Percentiles rank a stretch among this genome's conserved stretches.
phyloP scores from a whole-genome alignment of 495 filamentous ascomycete genomes.

The Xylaria intraflava region DNA sequence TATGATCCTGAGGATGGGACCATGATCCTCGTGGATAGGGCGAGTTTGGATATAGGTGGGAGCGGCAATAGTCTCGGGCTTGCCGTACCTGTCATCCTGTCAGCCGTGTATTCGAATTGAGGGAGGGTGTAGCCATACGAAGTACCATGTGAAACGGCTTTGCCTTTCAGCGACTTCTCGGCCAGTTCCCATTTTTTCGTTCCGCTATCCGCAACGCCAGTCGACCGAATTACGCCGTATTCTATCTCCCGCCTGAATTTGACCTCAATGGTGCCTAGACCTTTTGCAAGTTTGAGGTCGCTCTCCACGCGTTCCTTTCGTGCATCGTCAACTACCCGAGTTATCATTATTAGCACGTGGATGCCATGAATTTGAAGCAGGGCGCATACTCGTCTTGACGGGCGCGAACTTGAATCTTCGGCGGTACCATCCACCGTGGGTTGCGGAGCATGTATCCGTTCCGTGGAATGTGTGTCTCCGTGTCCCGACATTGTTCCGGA shows the following conservation, averaged over 20 bases:
- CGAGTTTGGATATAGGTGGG: not conserved
- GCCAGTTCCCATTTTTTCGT: constrained; percentile 16
- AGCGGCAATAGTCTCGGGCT: not conserved
- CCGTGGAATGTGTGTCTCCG: not conserved
- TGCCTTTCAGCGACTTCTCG: constrained; percentile 32
- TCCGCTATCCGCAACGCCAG: not conserved
- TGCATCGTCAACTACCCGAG: constrained; percentile 20
- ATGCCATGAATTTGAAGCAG: not conserved
- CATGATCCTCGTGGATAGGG: constrained; percentile 6
- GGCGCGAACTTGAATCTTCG: constrained; percentile 16
- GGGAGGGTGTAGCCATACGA: constrained; percentile 3
- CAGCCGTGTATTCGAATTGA: not conserved
- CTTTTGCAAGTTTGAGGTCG: constrained; percentile 17
- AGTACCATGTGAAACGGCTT: constrained; percentile 29
- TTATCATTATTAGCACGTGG: constrained; percentile 6
- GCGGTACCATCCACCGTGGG: not conserved
- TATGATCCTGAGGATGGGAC: constrained; percentile 22
- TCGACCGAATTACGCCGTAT: not conserved
- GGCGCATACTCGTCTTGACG: constrained; percentile 21
- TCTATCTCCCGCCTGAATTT: constrained; percentile 5
- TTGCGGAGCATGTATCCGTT: not conserved
- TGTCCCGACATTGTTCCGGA: not conserved
- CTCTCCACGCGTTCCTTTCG: constrained; percentile 19
- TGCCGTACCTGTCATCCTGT: constrained; percentile 4
- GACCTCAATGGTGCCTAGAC: constrained; percentile 24